phyloP scores from a whole-genome alignment of 306 rosid genomes.

The Fragaria vesca region DNA sequence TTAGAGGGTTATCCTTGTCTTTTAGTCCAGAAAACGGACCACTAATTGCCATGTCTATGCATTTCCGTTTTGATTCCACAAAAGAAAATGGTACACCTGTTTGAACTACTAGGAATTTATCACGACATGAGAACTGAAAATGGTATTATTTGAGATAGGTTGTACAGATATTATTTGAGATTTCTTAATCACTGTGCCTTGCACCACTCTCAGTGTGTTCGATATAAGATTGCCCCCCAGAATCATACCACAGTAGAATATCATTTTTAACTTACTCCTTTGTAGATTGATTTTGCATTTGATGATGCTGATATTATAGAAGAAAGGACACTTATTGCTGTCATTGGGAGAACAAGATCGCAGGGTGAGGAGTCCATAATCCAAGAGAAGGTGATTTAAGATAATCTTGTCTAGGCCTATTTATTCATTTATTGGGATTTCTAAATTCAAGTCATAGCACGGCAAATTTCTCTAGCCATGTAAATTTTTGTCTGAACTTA shows the following conservation, averaged over 20 bases:
- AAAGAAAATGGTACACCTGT: background rate
- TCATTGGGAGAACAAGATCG: slow-evolving; percentile 63
- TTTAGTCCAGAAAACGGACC: background rate
- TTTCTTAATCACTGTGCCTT: slow-evolving; percentile 15
- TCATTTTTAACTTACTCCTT: slow-evolving; percentile 43
- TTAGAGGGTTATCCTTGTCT: slow-evolving; percentile 1
- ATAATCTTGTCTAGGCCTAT: slow-evolving; percentile 3
- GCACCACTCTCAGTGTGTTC: slow-evolving; percentile 14
- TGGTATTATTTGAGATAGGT: background rate
- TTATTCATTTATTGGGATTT: background rate
- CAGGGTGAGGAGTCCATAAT: slow-evolving; percentile 67
- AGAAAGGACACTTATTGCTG: slow-evolving; percentile 68
- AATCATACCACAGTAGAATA: slow-evolving; percentile 16
- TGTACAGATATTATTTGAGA: background rate
- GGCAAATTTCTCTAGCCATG: background rate
- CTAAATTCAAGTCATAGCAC: background rate
- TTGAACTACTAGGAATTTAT: background rate
- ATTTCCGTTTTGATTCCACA: background rate
- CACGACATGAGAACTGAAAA: background rate
- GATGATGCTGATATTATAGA: slow-evolving; percentile 88
- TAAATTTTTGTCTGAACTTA: background rate
- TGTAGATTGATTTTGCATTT: slow-evolving; percentile 92
- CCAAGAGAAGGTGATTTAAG: slow-evolving; percentile 62
- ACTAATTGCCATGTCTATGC: background rate
- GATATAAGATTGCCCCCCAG: background rate